Evolutionary conservation across 2,329 filamentous ascomycete species (phyloP), one percentile per base, ranked within the genome.

Genomic region (Leptodontidium sp.): DNA sequence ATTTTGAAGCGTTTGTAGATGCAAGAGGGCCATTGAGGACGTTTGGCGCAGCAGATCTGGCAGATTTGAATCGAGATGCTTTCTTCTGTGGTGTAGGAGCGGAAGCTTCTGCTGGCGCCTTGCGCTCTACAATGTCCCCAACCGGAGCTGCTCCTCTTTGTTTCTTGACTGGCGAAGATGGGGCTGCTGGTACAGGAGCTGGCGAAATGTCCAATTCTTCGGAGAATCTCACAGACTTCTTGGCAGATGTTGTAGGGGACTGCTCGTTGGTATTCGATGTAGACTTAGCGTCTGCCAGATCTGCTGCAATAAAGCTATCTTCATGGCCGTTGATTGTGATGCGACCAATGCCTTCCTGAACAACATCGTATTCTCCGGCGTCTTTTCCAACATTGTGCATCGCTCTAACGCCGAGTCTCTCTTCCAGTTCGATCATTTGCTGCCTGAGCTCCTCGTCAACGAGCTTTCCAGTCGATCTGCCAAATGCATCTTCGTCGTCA

Each of bases 381-480:
- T 83, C 79, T 69, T 86, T 88, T 64, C 85, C 88, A 58, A 90
- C 76, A 76, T 87, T 90, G 77, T 84, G 84, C 71, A 82, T 83
- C 64, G 74, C 73, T 68, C 78, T 86, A 71, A 90, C 86, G n/a
- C 84, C 86, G 0, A 98, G 85, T 71, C 89, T 91, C 77, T 90
- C 85, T 79, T 98, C 92, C 4, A 99, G 83, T 73, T 94, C 92
- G 55, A 91, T 86, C 96, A 99, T 98, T 73, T 93, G 87, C 74
- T 87, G 85, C 40, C 90, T 88, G 17, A 79, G 49, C 76, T 97
- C 97, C 15, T 92, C 90, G 53, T 93, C 89, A 63, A 98, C 81
- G 14, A 90, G 84, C 24, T 85, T 85, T 21, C 86, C 84, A 9
- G 87, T 95, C 21, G 87, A 91, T 61, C 93, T 89, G 4, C 95